Percentiles rank a stretch among this genome's conserved stretches.
phyloP scores from a whole-genome alignment of 176 grass and related monocot species.

The Oryza glaberrima region DNA sequence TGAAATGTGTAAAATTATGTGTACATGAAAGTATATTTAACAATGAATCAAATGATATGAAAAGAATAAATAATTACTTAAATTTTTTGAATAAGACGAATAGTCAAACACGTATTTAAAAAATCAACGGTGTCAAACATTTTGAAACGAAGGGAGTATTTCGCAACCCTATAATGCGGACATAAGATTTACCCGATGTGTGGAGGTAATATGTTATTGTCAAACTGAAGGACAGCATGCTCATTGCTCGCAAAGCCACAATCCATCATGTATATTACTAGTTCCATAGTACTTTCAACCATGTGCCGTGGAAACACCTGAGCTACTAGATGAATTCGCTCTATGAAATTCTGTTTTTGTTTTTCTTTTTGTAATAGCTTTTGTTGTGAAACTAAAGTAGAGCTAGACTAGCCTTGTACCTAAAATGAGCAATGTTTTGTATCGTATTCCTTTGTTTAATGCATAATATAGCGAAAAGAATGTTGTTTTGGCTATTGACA shows the following conservation, averaged over 20 bases:
- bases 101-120: too few relatives aligned
- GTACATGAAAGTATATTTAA: too few relatives aligned
- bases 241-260: background rate
- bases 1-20: too few relatives aligned
- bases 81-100: too few relatives aligned
- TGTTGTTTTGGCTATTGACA: background rate
- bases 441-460: conserved; percentile 14
- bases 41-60: too few relatives aligned
- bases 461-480: background rate
- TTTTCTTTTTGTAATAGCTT: background rate
- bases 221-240: background rate
- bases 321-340: background rate
- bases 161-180: background rate
- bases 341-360: background rate
- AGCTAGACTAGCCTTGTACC: background rate
- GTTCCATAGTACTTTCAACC: background rate
- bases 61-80: too few relatives aligned
- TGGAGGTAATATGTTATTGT: background rate
- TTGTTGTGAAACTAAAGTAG: conserved; percentile 13
- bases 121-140: too few relatives aligned
- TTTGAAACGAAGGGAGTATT: background rate
- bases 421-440: background rate
- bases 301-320: background rate
- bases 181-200: background rate
- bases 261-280: conserved; percentile 13